These are phyloP conservation scores for Cubamyces sp. DNA, from an alignment of 768 basidiomycete species.

Conservation along the genomic window DNA sequence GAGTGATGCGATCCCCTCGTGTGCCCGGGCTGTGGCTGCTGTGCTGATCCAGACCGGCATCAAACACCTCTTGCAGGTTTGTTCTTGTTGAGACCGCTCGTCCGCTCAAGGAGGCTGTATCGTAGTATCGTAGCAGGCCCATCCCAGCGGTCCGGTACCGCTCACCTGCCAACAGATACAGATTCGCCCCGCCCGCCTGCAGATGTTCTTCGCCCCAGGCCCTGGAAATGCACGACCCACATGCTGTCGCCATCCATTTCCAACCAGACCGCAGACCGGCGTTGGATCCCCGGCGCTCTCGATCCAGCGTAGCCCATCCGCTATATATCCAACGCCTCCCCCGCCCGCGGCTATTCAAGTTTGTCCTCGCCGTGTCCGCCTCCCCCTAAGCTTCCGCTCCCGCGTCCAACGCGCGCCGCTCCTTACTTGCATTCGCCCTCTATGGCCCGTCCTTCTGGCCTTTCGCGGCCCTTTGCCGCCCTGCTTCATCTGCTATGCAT, in stretches of 20 bases:
- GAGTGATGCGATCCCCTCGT: too few relatives aligned
- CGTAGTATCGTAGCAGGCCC: too few relatives aligned
- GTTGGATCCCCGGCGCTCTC: slow-evolving; percentile 17
- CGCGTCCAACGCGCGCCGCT: slow-evolving; percentile 17
- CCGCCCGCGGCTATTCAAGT: neutral
- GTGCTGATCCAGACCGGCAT: too few relatives aligned
- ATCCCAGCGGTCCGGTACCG: slow-evolving; percentile 3
- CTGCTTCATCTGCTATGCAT: slow-evolving; percentile 9
- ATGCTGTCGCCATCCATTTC: neutral
- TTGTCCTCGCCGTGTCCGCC: slow-evolving; percentile 9
- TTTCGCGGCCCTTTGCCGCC: neutral
- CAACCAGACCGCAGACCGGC: slow-evolving; percentile 5
- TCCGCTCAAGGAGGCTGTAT: neutral
- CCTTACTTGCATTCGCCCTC: slow-evolving; percentile 7
- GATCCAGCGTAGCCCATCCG: slow-evolving; percentile 1
- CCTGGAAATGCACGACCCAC: slow-evolving; percentile 2
- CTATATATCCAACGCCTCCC: slow-evolving; percentile 11
- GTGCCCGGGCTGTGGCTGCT: too few relatives aligned
- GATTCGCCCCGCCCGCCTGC: neutral
- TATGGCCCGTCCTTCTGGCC: slow-evolving; percentile 6
- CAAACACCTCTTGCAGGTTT: too few relatives aligned
- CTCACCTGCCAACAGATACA: slow-evolving; percentile 3
- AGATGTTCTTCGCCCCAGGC: neutral
- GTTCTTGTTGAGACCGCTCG: too few relatives aligned
- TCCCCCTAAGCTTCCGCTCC: slow-evolving; percentile 3